These are phyloP conservation scores for Ceratocystis albifundus DNA, from an alignment of 2,329 filamentous ascomycete genomes.

Conservation along the genomic window DNA sequence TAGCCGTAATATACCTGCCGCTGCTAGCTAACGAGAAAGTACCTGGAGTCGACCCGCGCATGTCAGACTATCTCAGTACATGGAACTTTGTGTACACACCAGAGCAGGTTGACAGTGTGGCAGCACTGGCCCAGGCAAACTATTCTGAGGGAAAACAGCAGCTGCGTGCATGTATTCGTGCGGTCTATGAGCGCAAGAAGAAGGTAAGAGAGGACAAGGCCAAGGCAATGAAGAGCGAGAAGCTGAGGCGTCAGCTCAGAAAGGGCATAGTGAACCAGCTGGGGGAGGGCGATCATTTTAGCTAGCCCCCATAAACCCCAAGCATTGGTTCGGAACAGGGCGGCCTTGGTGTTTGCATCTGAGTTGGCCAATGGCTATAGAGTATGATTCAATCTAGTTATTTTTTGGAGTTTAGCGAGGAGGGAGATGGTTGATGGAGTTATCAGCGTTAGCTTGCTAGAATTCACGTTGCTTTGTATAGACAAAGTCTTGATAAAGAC, in stretches of 20 bases:
- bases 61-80: conserved; percentile 77
- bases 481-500: too few relatives aligned
- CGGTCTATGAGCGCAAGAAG: conserved; percentile 89
- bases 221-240: conserved; percentile 31
- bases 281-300: conserved; percentile 58
- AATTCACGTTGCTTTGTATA: background rate
- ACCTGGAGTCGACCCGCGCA: conserved; percentile 68
- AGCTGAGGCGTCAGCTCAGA: conserved; percentile 38
- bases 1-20: conserved; percentile 83
- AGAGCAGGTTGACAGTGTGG: conserved; percentile 75
- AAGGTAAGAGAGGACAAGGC: conserved; percentile 48
- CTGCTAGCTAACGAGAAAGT: conserved; percentile 73
- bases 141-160: conserved; percentile 71
- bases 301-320: conserved; percentile 25
- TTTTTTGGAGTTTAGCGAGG: background rate
- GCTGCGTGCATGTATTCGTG: conserved; percentile 65
- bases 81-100: conserved; percentile 98
- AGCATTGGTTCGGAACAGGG: background rate
- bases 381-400: background rate
- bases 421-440: background rate
- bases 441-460: background rate
- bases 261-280: conserved; percentile 40
- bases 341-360: background rate
- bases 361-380: background rate
- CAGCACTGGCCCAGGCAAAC: conserved; percentile 72